Base-by-base conservation (phyloP, 306 rosid species). In the Castanospermum australe region DNA sequence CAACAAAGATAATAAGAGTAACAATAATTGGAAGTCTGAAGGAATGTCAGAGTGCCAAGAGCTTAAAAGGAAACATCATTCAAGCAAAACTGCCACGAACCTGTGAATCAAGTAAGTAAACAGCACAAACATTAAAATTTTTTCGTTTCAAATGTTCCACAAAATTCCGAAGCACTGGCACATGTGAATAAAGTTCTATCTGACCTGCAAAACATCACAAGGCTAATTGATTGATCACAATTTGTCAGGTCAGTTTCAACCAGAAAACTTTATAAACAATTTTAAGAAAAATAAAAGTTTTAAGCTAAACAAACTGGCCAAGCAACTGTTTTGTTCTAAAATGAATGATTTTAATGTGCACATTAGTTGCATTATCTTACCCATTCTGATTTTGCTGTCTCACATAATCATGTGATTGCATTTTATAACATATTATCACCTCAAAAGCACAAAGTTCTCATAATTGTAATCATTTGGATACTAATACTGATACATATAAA, bases 41-140 rank as follows among this genome's bases (percentile, higher is more conserved):
- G 59, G 45, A 63, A 61, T 1, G 35, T n/a, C 67, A 39, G 73
- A 18, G 52, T 55, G 52, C 39, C 47, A 20, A 61, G 20, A 65
- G 33, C 18, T 78, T 67, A 50, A 60, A 73, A 28, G 38, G 28
- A 75, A 59, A 44, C 39, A 59, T 13, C 38, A 68, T 35, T 22
- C 15, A 54, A 79, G 36, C 1, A 79, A 6, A 36, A 59, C 61
- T 61, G 67, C 57, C 59, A 76, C 88, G 63, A 62, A 92, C 99
- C 97, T 94, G 97, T 60, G 99, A 94, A 88, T 94, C 97, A 47
- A 94, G 97, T 65, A 94, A 79, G 86, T 92, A 94, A 13, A 94
- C 99, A 9, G 80, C 99, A 71, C 99, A 94, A 66, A 94, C 89
- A 63, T 81, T 94, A 84, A 89, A 92, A 86, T 86, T 85, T 75